phyloP scores from a whole-genome alignment of 257 asterid species.

The Salvia splendens region DNA sequence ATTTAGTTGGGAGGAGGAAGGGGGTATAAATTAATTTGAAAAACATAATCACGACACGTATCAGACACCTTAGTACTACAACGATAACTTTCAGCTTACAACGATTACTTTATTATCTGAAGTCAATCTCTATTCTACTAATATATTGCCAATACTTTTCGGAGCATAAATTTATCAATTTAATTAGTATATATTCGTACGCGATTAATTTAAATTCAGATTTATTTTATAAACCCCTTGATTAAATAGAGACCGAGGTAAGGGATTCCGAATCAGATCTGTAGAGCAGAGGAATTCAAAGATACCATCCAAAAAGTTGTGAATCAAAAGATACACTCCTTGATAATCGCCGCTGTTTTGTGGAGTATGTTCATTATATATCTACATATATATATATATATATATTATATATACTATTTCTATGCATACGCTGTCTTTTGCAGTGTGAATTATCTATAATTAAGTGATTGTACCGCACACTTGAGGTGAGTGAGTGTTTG shows the following conservation, averaged over 20 bases:
- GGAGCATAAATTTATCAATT: neutral
- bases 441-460: neutral
- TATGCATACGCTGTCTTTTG: conserved; percentile 4
- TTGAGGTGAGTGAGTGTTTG: conserved; percentile 14
- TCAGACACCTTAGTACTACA: neutral
- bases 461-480: neutral
- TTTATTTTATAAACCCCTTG: no score
- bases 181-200: neutral
- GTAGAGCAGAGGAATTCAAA: conserved; percentile 25
- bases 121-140: conserved; percentile 4
- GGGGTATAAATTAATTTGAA: no score
- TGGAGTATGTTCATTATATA: neutral
- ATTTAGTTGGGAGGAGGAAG: no score
- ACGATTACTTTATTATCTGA: neutral
- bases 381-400: no score
- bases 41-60: conserved; percentile 4
- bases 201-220: no score
- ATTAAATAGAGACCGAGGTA: neutral
- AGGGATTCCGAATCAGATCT: conserved; percentile 37
- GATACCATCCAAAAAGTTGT: conserved; percentile 28
- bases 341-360: conserved; percentile 23
- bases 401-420: no score
- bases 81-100: neutral
- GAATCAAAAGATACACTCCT: conserved; percentile 22
- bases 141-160: neutral